Percentiles rank a stretch among this genome's conserved stretches.
Conservation (phyloP, 768 basidiomycete genomes). For the Chalciporus chontae region DNA sequence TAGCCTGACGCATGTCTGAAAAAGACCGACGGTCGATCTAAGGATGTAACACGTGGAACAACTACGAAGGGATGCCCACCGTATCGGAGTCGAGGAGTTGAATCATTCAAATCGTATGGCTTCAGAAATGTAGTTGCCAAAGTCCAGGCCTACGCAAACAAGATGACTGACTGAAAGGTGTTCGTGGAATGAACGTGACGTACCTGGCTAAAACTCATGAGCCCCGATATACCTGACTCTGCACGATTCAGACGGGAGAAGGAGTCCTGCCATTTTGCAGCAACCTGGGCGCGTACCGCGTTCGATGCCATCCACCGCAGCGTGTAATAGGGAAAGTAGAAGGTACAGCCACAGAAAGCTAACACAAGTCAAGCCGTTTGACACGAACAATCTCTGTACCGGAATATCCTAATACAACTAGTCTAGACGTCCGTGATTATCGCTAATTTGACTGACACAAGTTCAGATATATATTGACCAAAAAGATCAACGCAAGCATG, state of each 20-base stretch:
- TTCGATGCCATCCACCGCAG: slow-evolving; percentile 54
- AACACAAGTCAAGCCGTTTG: too few relatives aligned
- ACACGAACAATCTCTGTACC: too few relatives aligned
- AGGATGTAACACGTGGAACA: background rate
- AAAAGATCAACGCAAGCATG: too few relatives aligned
- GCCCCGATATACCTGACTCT: slow-evolving; percentile 59
- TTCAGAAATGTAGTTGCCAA: slow-evolving; percentile 50
- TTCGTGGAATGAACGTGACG: background rate
- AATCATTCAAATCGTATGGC: slow-evolving; percentile 49
- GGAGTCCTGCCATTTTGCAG: slow-evolving; percentile 68
- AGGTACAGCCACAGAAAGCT: slow-evolving; percentile 23
- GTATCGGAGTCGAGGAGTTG: slow-evolving; percentile 25
- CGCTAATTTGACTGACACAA: too few relatives aligned
- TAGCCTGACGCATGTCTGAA: slow-evolving; percentile 47
- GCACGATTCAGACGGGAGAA: slow-evolving; percentile 60
- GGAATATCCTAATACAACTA: too few relatives aligned
- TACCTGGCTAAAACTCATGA: slow-evolving; percentile 64
- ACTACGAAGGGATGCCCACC: slow-evolving; percentile 20
- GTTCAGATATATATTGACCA: too few relatives aligned
- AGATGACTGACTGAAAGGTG: background rate
- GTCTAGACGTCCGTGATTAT: background rate
- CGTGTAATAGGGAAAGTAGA: background rate
- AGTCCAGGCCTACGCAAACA: slow-evolving; percentile 54
- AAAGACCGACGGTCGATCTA: slow-evolving; percentile 1
- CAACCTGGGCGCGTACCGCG: slow-evolving; percentile 61